Percentiles rank a stretch among this genome's conserved stretches.
Conservation (phyloP, 2,329 filamentous ascomycete genomes). For the Cryphonectria carpinicola region DNA sequence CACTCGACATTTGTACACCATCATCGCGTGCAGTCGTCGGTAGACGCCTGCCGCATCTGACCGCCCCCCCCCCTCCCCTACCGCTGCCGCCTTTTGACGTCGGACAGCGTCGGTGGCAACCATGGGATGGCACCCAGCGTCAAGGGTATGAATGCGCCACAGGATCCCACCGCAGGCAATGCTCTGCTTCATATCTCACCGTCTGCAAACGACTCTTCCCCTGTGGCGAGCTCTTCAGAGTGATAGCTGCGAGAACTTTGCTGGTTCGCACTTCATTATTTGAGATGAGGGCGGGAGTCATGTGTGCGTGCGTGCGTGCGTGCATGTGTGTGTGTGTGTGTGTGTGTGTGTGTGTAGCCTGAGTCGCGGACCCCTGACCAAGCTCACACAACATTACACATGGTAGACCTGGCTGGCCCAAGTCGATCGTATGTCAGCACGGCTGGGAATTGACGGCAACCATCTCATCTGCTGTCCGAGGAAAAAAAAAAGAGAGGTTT, state of each 20-base stretch:
- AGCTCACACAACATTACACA: not conserved
- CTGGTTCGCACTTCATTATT: not conserved
- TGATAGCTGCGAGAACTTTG: not conserved
- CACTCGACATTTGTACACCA: not conserved
- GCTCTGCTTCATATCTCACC: not conserved
- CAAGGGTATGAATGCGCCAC: not conserved
- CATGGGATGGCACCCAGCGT: not conserved
- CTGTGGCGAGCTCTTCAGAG: not conserved
- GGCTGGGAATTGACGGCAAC: not conserved
- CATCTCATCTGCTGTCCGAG: not conserved
- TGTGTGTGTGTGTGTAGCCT: slow-evolving; percentile 1
- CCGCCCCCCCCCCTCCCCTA: not conserved
- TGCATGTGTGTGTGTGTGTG: too few relatives aligned
- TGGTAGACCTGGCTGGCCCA: not conserved
- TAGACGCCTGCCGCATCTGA: slow-evolving; percentile 15
- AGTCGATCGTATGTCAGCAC: slow-evolving; percentile 4
- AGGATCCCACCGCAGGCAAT: slow-evolving; percentile 1
- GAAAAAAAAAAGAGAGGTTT: not conserved
- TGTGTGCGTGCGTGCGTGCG: too few relatives aligned
- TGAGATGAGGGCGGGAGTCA: not conserved
- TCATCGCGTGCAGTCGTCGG: not conserved
- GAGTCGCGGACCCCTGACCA: slow-evolving; percentile 5
- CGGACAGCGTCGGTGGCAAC: slow-evolving; percentile 3
- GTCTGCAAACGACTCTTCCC: not conserved
- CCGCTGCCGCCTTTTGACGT: slow-evolving; percentile 3